phyloP scores from a whole-genome alignment of 352 stramenopile genomes.

The Globisporangium recalcitrans region DNA sequence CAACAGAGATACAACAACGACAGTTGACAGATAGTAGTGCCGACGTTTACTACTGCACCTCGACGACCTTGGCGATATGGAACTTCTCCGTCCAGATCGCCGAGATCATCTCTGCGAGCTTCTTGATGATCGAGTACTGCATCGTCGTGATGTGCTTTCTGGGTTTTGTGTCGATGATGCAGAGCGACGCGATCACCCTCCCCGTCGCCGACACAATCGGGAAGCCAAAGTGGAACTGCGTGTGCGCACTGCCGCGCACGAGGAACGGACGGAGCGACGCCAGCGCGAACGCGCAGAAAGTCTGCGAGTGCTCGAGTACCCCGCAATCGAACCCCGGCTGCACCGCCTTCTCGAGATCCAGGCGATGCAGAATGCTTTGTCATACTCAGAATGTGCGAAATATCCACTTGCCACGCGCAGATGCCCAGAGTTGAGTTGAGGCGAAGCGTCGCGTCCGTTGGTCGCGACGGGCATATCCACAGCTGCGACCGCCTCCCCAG shows the following conservation, averaged over 20 bases:
- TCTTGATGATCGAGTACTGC: slow-evolving; percentile 51
- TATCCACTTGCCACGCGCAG: neutral
- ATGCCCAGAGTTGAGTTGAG: neutral
- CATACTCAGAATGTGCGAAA: neutral
- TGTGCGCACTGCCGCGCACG: slow-evolving; percentile 22
- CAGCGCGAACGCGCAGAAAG: slow-evolving; percentile 37
- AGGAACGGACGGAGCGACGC: slow-evolving; percentile 31
- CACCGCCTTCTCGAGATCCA: neutral
- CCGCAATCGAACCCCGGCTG: neutral
- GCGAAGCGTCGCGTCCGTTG: too few species aligned
- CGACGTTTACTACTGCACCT: too few species aligned
- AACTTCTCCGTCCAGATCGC: slow-evolving; percentile 1
- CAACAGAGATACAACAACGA: too few species aligned
- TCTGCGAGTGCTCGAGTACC: slow-evolving; percentile 19
- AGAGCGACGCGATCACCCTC: slow-evolving; percentile 30
- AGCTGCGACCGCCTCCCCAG: too few species aligned
- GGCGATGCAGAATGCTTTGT: too few species aligned
- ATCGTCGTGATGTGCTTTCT: slow-evolving; percentile 46
- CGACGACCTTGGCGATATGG: too few species aligned
- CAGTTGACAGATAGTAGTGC: too few species aligned
- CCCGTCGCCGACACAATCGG: slow-evolving; percentile 23
- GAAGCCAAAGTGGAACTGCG: slow-evolving; percentile 35
- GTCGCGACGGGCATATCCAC: too few species aligned
- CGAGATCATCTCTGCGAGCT: slow-evolving; percentile 18
- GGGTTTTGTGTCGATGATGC: slow-evolving; percentile 37